Percentiles rank a stretch among this genome's conserved stretches.
Evolutionary conservation across 257 asterid genomes (phyloP).

Genomic region (Dorcoceras hygrometricum): DNA sequence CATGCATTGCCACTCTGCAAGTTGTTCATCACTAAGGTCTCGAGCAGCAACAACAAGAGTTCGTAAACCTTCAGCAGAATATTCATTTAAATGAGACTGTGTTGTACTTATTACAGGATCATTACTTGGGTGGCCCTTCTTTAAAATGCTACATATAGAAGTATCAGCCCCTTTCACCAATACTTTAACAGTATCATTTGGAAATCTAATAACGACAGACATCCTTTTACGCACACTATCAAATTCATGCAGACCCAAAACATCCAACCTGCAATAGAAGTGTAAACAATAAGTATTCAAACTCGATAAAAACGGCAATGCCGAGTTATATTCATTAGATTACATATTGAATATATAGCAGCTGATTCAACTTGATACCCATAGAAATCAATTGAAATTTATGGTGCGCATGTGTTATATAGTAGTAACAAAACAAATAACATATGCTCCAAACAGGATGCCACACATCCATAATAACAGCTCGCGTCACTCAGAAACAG

Average conservation of each 20-base stretch:
- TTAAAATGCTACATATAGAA: constrained; percentile 75
- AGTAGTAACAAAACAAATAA: constrained; percentile 7
- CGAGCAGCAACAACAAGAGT: constrained; percentile 88
- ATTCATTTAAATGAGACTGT: constrained; percentile 63
- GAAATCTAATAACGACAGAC: constrained; percentile 91
- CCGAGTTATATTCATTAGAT: background rate
- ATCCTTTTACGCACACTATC: constrained; percentile 98
- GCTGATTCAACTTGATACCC: constrained; percentile 12
- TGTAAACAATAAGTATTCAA: constrained; percentile 13
- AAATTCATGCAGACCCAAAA: constrained; percentile 96
- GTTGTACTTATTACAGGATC: constrained; percentile 52
- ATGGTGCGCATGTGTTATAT: background rate
- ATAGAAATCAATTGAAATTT: constrained; percentile 2
- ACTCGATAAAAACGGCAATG: background rate
- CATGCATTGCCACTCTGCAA: constrained; percentile 84
- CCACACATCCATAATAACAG: constrained; percentile 9
- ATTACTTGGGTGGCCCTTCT: constrained; percentile 37
- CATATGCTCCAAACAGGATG: constrained; percentile 8
- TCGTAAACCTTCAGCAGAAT: constrained; percentile 94
- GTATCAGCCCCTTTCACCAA: constrained; percentile 98
- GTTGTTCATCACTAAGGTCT: constrained; percentile 68
- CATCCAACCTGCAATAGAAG: constrained; percentile 77
- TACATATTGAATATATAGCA: constrained; percentile 2
- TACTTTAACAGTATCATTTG: constrained; percentile 71
- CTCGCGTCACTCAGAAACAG: constrained; percentile 20